Evolutionary conservation across 495 filamentous ascomycete species (phyloP), one percentile per base, ranked within the genome.

Genomic region (Glonium stellatum): DNA sequence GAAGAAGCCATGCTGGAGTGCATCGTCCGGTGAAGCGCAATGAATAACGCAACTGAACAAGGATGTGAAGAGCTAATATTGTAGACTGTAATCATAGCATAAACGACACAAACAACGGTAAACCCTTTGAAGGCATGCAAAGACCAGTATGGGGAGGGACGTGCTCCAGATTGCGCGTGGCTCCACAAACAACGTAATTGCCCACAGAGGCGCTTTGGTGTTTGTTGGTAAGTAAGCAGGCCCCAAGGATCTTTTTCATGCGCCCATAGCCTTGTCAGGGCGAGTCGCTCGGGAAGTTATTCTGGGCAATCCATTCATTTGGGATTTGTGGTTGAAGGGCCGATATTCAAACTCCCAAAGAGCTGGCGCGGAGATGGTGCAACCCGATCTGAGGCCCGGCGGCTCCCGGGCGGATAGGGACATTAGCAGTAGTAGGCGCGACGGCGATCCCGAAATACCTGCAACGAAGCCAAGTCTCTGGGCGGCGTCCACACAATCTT

Each of bases 241-340:
- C 27, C 27, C n/a, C 27, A 31, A 3, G 27, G 27, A 2, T 31
- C 12, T 44, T 44, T 11, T 53, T 49, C 19, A 50, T n/a, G 31
- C 23, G 55, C 63, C 61, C 63, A 66, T 51, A 66, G 63, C 63
- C 63, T 59, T 59, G 59, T 41, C 42, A n/a, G 50, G 48, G 59
- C 59, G 59, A 18, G n/a, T 59, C 63, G 59, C 63, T 61, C 48
- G 42, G 18, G 36, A 19, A 41, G 39, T 44, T 36, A 25, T 56
- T 54, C 51, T 19, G 55, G 22, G 35, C n/a, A 51, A 35, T n/a
- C 15, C 42, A 50, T 39, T 18, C 39, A 25, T 55, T 41, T 36
- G 3, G 57, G 21, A 54, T 25, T 23, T 46, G 58, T 39, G 58
- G 37, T 48, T 36, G 36, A 37, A 53, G 39, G 42, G 48, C 58